A percentile compares a stretch with the other conserved stretches of the same genome.
phyloP scores from a whole-genome alignment of 148 eudicot species.

The Rhododendron vialii region DNA sequence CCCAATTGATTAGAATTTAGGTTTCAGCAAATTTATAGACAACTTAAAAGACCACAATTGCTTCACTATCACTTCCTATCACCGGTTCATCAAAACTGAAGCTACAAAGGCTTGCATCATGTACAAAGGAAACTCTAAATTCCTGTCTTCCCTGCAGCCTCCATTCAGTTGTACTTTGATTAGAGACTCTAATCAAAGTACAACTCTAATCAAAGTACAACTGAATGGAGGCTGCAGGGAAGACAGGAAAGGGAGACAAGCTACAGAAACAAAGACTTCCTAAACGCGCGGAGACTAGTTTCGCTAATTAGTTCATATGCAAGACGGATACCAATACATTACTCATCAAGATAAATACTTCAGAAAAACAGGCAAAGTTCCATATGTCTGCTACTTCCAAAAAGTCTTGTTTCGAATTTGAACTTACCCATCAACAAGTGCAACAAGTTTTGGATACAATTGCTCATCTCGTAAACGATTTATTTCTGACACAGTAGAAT shows the following conservation, averaged over 20 bases:
- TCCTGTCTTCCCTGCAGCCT: too few relatives aligned
- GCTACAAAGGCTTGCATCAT: neutral
- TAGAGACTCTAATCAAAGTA: neutral
- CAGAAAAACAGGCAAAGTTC: neutral
- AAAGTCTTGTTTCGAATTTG: neutral
- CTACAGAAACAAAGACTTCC: neutral
- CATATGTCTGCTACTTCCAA: neutral
- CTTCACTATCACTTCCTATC: neutral
- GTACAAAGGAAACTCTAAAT: neutral
- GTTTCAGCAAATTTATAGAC: neutral
- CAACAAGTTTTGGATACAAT: slow-evolving; percentile 77
- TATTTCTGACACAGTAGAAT: slow-evolving; percentile 92
- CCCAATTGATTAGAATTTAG: neutral
- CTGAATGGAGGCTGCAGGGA: neutral
- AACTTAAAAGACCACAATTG: neutral
- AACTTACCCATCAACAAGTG: slow-evolving; percentile 87
- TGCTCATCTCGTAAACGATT: slow-evolving; percentile 91
- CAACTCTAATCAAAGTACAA: neutral
- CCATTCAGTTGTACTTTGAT: too few relatives aligned
- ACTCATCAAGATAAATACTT: neutral
- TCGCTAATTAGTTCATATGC: neutral
- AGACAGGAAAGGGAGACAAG: neutral
- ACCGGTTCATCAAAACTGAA: neutral
- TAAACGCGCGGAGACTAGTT: neutral
- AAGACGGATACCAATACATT: neutral